Percentiles rank a stretch among this genome's conserved stretches.
These are phyloP conservation scores for Fusarium transvaalense DNA, from an alignment of 2,329 filamentous ascomycete species.

Conservation along the genomic window DNA sequence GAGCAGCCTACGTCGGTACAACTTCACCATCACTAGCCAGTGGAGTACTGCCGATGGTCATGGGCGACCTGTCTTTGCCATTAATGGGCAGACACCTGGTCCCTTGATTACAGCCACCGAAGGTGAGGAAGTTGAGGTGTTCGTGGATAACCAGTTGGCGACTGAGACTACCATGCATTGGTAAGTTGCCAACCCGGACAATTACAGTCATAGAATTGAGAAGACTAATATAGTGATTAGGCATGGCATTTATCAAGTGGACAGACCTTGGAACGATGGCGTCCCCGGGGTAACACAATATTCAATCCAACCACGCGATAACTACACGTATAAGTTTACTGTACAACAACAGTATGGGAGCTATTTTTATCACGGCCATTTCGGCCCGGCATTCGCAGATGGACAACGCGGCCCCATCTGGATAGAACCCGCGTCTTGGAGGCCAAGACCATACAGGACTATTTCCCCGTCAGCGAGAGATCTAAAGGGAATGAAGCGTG, in stretches of 20 bases:
- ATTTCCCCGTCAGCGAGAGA: neutral
- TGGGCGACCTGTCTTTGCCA: slow-evolving; percentile 5
- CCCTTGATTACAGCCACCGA: slow-evolving; percentile 7
- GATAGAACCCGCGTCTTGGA: neutral
- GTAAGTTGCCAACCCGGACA: neutral
- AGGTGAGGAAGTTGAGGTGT: slow-evolving; percentile 13
- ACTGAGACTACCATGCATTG: slow-evolving; percentile 26
- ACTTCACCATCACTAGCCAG: neutral
- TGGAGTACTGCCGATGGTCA: slow-evolving; percentile 9
- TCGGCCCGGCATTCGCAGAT: neutral
- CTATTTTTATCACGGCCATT: slow-evolving; percentile 1
- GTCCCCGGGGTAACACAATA: slow-evolving; percentile 4
- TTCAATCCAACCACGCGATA: neutral
- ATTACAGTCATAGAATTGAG: accelerated
- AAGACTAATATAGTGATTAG: neutral
- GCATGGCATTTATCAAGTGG: neutral
- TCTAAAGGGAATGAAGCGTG: neutral
- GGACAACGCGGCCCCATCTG: slow-evolving; percentile 1
- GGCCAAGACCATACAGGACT: neutral
- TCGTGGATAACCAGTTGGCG: slow-evolving; percentile 3
- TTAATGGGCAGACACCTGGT: slow-evolving; percentile 22
- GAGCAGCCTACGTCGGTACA: neutral
- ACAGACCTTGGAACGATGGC: slow-evolving; percentile 3
- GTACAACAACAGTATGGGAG: neutral
- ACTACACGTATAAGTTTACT: slow-evolving; percentile 1